phyloP scores from a whole-genome alignment of 106 monocot species.

The Dioscorea alata region DNA sequence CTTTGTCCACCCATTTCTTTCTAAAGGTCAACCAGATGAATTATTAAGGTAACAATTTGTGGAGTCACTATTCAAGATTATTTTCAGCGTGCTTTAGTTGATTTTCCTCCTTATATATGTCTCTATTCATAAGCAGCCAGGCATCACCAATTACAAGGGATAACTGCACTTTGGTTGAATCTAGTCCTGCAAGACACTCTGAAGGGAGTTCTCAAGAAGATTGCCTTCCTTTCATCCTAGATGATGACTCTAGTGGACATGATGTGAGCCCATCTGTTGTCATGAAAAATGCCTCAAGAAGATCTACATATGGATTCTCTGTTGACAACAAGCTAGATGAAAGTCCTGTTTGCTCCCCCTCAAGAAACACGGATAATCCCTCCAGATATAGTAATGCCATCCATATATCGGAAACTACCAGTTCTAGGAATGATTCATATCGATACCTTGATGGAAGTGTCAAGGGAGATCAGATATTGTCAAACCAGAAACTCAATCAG shows the following conservation, averaged over 20 bases:
- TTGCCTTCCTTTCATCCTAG: constrained; percentile 73
- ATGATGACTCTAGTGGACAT: constrained; percentile 37
- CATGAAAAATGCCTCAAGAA: constrained; percentile 20
- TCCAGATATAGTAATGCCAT: constrained; percentile 33
- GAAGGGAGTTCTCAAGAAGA: constrained; percentile 63
- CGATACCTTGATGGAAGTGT: constrained; percentile 15
- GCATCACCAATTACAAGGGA: constrained; percentile 36
- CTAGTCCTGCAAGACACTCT: constrained; percentile 21
- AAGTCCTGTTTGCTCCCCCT: constrained; percentile 21
- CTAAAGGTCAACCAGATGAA: constrained; percentile 22
- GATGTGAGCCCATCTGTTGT: constrained; percentile 18
- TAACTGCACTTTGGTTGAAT: constrained; percentile 18
- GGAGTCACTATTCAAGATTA: too few relatives aligned
- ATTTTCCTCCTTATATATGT: background rate
- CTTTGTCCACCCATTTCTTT: constrained; percentile 85
- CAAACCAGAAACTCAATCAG: constrained; percentile 15
- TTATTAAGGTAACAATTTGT: constrained; percentile 40
- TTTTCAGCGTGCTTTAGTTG: too few relatives aligned
- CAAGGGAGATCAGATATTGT: constrained; percentile 22
- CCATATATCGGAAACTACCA: constrained; percentile 20
- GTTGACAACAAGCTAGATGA: constrained; percentile 35
- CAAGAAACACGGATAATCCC: constrained; percentile 22
- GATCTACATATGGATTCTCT: constrained; percentile 52
- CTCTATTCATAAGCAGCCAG: constrained; percentile 11
- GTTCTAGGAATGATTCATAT: constrained; percentile 19